Evolutionary conservation across 208 protist genomes (phyloP), one percentile per base, ranked within the genome.

Genomic region (Acanthamoeba healyi): DNA sequence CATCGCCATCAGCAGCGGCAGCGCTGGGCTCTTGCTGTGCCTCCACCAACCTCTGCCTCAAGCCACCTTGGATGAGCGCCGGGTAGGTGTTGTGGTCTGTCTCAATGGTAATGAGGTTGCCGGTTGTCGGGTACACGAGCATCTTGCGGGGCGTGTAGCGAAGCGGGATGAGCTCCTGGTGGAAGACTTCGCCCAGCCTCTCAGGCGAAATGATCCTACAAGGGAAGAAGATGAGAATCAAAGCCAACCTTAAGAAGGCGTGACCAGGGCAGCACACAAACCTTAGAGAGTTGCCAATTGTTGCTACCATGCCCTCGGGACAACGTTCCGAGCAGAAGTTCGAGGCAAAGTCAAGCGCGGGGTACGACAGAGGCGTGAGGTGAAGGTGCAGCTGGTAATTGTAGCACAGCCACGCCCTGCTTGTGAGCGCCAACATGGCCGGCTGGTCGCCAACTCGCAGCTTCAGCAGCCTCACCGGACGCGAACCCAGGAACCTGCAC

Each of bases 391-490:
- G 49, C 49, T 97, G 93, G 94, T 97, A 84, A 42, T 42, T 63
- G 95, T 98, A 98, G 54, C 56, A 94, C 36, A 98, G 74, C 98
- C 98, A 99, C 19, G 97, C 65, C 38, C 98, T 67, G 56, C 92
- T 97, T 9, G 97, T 98, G 19, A 99, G 93, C n/a, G 98, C 98
- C 40, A 99, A 77, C 29, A 99, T 94, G 9, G 96, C 97, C 34
- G 7, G 96, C 95, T 17, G 95, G 92, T 51, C 93, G 87, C 46
- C 86, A 56, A 67, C 96, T 81, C 49, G 63, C 34, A 96, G 40
- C 32, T 67, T 51, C 63, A 95, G 94, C 58, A 97, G 74, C 44
- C 77, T 61, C 19, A 97, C 96, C 12, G 92, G 61, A 3, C 93
- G 92, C 15, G 95, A 61, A 49, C 97, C 97, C 4, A 97, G 94